phyloP scores from a whole-genome alignment of 192 early-diverging fungal genomes.

The Coemansia sp. region DNA sequence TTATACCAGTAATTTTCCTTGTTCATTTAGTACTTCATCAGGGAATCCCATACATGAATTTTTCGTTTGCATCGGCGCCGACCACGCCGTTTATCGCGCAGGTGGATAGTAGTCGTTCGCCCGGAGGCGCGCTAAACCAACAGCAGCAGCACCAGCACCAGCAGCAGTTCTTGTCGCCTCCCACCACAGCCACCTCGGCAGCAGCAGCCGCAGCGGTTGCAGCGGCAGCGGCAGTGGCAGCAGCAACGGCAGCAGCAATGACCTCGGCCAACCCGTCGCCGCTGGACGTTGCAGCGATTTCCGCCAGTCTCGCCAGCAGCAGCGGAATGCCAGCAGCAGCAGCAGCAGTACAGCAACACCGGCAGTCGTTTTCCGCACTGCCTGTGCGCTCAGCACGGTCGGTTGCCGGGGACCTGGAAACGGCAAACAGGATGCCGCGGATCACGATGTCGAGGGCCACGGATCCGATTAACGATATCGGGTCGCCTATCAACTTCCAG shows the following conservation, averaged over 20 bases:
- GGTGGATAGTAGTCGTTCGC: constrained; percentile 25
- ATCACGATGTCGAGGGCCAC: constrained; percentile 31
- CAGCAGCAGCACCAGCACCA: background rate
- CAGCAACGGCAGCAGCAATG: constrained; percentile 8
- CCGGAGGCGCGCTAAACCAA: constrained; percentile 7
- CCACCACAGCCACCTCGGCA: background rate
- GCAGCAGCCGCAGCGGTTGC: background rate
- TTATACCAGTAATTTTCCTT: constrained; percentile 6
- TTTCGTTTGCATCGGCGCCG: constrained; percentile 56
- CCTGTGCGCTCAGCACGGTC: background rate
- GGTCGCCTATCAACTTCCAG: constrained; percentile 43
- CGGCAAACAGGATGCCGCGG: constrained; percentile 5
- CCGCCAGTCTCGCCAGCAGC: background rate
- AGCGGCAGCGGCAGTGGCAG: background rate
- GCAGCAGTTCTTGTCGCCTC: constrained; percentile 23
- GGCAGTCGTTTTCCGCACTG: background rate
- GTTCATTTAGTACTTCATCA: background rate
- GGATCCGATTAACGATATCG: constrained; percentile 46
- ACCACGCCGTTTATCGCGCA: constrained; percentile 55
- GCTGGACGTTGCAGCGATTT: constrained; percentile 1
- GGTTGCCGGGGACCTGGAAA: background rate
- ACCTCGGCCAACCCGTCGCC: background rate
- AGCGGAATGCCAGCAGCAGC: background rate
- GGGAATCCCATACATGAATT: constrained; percentile 35
- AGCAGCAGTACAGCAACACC: background rate